A percentile compares a stretch with the other conserved stretches of the same genome.
Evolutionary conservation across 306 rosid species (phyloP).

Genomic region (Vigna reflexopilosa): DNA sequence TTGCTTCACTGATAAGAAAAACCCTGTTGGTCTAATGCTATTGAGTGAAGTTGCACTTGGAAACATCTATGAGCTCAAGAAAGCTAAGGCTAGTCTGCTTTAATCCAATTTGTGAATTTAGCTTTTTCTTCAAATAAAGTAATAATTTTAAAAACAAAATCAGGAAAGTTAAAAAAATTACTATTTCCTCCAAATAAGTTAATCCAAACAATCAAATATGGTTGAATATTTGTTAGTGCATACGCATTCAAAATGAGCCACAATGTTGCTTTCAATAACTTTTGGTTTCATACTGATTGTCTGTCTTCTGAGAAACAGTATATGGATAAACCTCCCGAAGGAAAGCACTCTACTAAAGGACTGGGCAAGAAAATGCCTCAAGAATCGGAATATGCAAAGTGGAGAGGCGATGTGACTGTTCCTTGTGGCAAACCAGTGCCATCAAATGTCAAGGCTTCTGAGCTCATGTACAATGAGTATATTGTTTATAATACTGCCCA

Average conservation of each 20-base stretch:
- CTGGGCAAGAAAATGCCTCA: constrained; percentile 85
- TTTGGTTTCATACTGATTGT: constrained; percentile 40
- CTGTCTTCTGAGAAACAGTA: constrained; percentile 57
- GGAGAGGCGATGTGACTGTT: constrained; percentile 81
- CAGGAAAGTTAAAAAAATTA: not conserved
- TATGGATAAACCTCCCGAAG: constrained; percentile 89
- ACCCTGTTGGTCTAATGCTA: constrained; percentile 87
- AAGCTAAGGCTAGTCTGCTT: constrained; percentile 71
- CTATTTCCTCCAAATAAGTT: not conserved
- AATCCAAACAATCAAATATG: constrained; percentile 8
- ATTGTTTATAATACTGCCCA: constrained; percentile 89
- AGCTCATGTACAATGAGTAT: constrained; percentile 95
- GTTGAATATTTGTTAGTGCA: constrained; percentile 23
- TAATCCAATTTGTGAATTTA: constrained; percentile 35
- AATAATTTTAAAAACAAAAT: not conserved
- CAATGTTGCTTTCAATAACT: constrained; percentile 16
- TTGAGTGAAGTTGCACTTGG: constrained; percentile 96
- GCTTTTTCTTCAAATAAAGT: not conserved
- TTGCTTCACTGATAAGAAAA: constrained; percentile 93
- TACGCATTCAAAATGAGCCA: constrained; percentile 31
- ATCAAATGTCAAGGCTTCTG: constrained; percentile 69
- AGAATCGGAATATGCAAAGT: constrained; percentile 63
- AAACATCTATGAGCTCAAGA: constrained; percentile 80
- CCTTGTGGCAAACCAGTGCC: constrained; percentile 96
- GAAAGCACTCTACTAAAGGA: constrained; percentile 96